A percentile compares a stretch with the other conserved stretches of the same genome.
phyloP scores from a whole-genome alignment of 2,329 filamentous ascomycete genomes.

The Penicillium sp. region DNA sequence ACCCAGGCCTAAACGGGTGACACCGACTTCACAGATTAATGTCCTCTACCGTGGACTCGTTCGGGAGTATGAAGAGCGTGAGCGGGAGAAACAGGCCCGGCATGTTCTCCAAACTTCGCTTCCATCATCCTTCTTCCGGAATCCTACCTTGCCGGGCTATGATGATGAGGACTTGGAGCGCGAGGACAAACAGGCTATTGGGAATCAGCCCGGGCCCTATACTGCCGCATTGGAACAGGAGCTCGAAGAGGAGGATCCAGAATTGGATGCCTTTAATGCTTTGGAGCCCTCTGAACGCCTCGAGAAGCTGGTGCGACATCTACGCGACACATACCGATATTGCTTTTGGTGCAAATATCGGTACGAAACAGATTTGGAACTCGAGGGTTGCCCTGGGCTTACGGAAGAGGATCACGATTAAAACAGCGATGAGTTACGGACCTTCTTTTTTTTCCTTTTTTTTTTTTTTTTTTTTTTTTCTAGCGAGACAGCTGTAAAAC shows the following conservation, averaged over 20 bases:
- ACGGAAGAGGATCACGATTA: slow-evolving; percentile 79
- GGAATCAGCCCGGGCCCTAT: slow-evolving; percentile 48
- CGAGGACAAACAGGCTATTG: slow-evolving; percentile 70
- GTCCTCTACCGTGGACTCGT: slow-evolving; percentile 78
- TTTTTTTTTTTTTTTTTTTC: not conserved
- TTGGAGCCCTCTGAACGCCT: slow-evolving; percentile 67
- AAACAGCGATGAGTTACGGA: slow-evolving; percentile 21
- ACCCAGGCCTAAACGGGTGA: slow-evolving; percentile 25
- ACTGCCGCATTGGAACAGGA: slow-evolving; percentile 50
- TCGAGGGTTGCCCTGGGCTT: slow-evolving; percentile 87
- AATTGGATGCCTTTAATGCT: slow-evolving; percentile 76
- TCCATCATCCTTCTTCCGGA: slow-evolving; percentile 37
- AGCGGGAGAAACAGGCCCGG: slow-evolving; percentile 34
- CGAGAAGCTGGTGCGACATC: slow-evolving; percentile 62
- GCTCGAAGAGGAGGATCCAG: slow-evolving; percentile 70
- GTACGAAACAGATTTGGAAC: slow-evolving; percentile 63
- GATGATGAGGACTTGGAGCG: slow-evolving; percentile 68
- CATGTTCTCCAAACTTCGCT: slow-evolving; percentile 35
- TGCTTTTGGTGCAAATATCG: slow-evolving; percentile 95
- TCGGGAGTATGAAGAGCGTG: slow-evolving; percentile 64
- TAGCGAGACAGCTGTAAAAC: not conserved
- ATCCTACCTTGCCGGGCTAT: slow-evolving; percentile 59
- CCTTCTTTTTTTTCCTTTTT: not conserved
- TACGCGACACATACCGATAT: slow-evolving; percentile 73
- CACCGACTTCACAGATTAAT: slow-evolving; percentile 66